A percentile compares a stretch with the other conserved stretches of the same genome.
Conservation (phyloP, 2,329 filamentous ascomycete species). For the Celoporthe dispersa region DNA sequence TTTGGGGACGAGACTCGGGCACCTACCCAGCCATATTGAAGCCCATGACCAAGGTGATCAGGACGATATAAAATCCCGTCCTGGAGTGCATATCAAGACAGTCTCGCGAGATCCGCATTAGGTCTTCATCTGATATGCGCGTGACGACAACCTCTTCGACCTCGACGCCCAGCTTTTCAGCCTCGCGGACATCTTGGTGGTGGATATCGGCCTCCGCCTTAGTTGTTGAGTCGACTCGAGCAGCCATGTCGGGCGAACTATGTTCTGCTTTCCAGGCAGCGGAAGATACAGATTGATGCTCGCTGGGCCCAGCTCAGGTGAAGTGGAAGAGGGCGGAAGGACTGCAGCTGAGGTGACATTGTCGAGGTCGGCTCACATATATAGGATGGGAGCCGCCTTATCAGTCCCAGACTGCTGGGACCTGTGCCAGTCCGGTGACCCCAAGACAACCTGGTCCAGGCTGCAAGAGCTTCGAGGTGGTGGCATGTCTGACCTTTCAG, state of each 20-base stretch:
- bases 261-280: neutral
- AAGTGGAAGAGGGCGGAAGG: neutral
- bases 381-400: slow-evolving; percentile 17
- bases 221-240: slow-evolving; percentile 19
- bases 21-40: slow-evolving; percentile 49
- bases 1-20: neutral
- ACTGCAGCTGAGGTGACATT: neutral
- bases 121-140: slow-evolving; percentile 50
- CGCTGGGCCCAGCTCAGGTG: neutral
- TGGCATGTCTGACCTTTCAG: neutral
- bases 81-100: slow-evolving; percentile 46
- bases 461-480: slow-evolving; percentile 10
- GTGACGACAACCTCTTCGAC: slow-evolving; percentile 50
- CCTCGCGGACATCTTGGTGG: slow-evolving; percentile 37
- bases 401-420: slow-evolving; percentile 2
- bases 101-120: slow-evolving; percentile 46
- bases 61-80: slow-evolving; percentile 45
- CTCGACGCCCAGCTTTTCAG: slow-evolving; percentile 40
- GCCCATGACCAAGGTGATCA: slow-evolving; percentile 51
- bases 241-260: slow-evolving; percentile 28
- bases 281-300: neutral
- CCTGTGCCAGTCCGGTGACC: slow-evolving; percentile 7
- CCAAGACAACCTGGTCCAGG: slow-evolving; percentile 13
- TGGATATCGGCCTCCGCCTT: slow-evolving; percentile 32
- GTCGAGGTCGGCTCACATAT: slow-evolving; percentile 14